Evolutionary conservation across 2,329 filamentous ascomycete species (phyloP), one percentile per base, ranked within the genome.

Genomic region (Cytospora leucostoma): DNA sequence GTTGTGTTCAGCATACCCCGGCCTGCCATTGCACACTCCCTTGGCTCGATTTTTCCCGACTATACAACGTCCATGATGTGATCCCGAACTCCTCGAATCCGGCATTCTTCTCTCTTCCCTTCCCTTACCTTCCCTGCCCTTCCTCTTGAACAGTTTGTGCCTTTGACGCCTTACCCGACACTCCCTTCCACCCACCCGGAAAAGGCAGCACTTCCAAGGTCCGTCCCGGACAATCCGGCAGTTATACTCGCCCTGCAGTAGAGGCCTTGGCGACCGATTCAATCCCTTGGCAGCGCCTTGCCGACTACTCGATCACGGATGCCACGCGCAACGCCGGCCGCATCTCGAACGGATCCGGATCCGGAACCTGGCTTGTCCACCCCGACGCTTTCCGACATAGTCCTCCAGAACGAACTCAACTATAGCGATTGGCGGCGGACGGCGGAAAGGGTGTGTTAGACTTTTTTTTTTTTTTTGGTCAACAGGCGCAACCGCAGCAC

Each of bases 391-490:
- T 34, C 51, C 19, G 51, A 55, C 13, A 17, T 15, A 33, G 38
- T 49, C 15, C 27, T 35, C 11, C 19, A 34, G 51, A 27, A 55
- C 59, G 33, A 49, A 15, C 19, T 7, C 11, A 40, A 19, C 12
- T 37, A 33, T 34, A 53, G 51, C 17, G 13, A 19, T 38, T 17
- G 34, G 51, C 21, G 51, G 59, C 64, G 37, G 51, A 51, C 51
- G 58, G 37, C 40, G 47, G 53, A 34, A 50, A 61, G 52, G 52
- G 62, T 64, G 49, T 64, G 62, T 64, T 37, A 27, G 47, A 27
- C 49, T n/a, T 57, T 51, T 57, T 53, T 49, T n/a, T 57, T 51
- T 57, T 53, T 49, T 61, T 47, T 32, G 54, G 38, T 58, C 33
- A 33, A 51, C 59, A 53, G 58, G 33, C 37, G 27, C 58, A 51